Base-by-base conservation (phyloP, 495 filamentous ascomycete species). In the Astrothelium macrocarpum region DNA sequence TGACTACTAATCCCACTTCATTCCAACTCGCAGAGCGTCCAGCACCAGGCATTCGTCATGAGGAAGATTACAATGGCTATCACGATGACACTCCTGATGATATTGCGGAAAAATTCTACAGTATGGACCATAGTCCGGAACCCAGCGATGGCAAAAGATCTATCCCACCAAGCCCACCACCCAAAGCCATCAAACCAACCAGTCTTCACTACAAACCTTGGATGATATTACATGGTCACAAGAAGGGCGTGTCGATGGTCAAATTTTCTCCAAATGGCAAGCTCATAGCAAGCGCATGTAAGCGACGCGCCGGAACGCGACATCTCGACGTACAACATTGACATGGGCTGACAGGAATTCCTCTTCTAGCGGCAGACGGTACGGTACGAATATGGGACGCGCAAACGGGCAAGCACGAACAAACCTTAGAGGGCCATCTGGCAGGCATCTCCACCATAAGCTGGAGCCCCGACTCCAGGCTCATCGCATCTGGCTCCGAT, bases 331-430 rank as follows among this genome's bases (percentile, higher is more conserved):
- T 16, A 28, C 2, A 25, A 28, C 20, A 20, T 56, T 56, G 49
- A 45, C 26, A 18, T 61, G 42, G 39, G 60, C 53, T 43, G 59
- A 63, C 59, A 58, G 42, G 67, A 59, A 31, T 46, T 46, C 34
- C 32, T 20, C n/a, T 5, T n/a, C 23, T 67, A 87, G 86, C 93
- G 26, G 90, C 94, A 62, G 94, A 98, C 71, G 86, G 82, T 36
- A 90, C 88, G 7, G 83, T 92, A 66, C 95, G 91, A 74, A 85
- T 98, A 59, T 97, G 94, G 94, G 85, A 93, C 67, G 86, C 89
- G 0, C 65, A 73, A 10, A 91, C 88, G 2, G 93, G 91, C 39
- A 82, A 81, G 70, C 84, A 89, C 68, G 80, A 90, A 63, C 87
- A 95, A 67, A 94, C 90, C 0, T 82, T 98, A n/a, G 87, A 95